Evolutionary conservation across 768 basidiomycete genomes (phyloP).

Genomic region (Mycena maculata): DNA sequence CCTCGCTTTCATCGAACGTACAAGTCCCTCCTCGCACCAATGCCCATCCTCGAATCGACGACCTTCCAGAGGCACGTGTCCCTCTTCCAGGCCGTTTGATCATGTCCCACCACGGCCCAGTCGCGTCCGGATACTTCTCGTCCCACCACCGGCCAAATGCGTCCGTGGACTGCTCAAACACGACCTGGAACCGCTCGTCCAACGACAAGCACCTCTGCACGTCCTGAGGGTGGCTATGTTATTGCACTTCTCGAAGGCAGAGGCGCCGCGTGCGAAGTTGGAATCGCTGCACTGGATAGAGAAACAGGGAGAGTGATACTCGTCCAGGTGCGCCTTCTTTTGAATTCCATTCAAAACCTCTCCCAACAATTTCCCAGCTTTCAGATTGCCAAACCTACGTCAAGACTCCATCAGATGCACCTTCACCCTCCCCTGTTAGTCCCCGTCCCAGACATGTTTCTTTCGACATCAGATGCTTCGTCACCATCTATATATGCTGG

Average conservation of each 20-base stretch:
- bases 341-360: slow-evolving; percentile 15
- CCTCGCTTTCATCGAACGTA: no score
- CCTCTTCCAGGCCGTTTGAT: slow-evolving; percentile 20
- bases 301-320: slow-evolving; percentile 81
- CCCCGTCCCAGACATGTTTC: slow-evolving; percentile 85
- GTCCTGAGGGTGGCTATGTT: slow-evolving; percentile 70
- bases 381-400: slow-evolving; percentile 91
- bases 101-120: slow-evolving; percentile 23
- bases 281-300: slow-evolving; percentile 86
- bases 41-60: slow-evolving; percentile 16
- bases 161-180: slow-evolving; percentile 69
- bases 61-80: neutral
- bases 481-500: slow-evolving; percentile 71
- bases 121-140: slow-evolving; percentile 25
- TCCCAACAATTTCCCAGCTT: slow-evolving; percentile 57
- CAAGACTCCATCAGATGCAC: slow-evolving; percentile 89
- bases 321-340: slow-evolving; percentile 70
- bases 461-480: slow-evolving; percentile 66
- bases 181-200: slow-evolving; percentile 73
- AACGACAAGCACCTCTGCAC: slow-evolving; percentile 69
- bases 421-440: slow-evolving; percentile 77
- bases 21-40: no score
- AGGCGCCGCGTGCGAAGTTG: slow-evolving; percentile 85
- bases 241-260: slow-evolving; percentile 82
- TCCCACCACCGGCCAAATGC: slow-evolving; percentile 44